Conservation (phyloP, 148 eudicot genomes). For the Spergularia marina region DNA sequence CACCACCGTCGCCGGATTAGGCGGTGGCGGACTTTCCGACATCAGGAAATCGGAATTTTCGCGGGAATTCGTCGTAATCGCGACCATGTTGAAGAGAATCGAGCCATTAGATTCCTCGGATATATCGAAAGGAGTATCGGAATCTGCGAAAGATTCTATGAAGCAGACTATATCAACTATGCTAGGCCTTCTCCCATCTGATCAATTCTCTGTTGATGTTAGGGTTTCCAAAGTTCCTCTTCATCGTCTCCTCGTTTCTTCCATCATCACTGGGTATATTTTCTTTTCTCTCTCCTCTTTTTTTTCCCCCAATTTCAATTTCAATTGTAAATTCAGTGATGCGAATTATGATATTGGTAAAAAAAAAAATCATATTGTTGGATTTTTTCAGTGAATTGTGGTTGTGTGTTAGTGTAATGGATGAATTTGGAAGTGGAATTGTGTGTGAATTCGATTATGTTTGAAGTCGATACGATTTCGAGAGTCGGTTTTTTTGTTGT, state of each 20-base stretch:
- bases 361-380: not conserved
- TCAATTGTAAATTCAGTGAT: not conserved
- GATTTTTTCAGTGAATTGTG: not conserved
- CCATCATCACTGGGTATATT: conserved; percentile 72
- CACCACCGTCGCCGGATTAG: conserved; percentile 40
- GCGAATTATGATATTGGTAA: not conserved
- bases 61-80: conserved; percentile 68
- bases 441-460: not conserved
- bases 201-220: conserved; percentile 63
- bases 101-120: conserved; percentile 63
- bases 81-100: conserved; percentile 61
- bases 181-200: conserved; percentile 76
- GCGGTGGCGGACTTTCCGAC: conserved; percentile 66
- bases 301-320: not conserved
- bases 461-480: not conserved
- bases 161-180: conserved; percentile 84
- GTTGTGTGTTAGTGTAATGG: not conserved
- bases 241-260: conserved; percentile 60
- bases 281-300: no score
- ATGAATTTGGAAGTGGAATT: not conserved
- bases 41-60: conserved; percentile 57
- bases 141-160: conserved; percentile 72
- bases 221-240: conserved; percentile 63
- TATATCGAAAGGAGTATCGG: conserved; percentile 69
- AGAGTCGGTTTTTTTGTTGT: not conserved